Evolutionary conservation across 192 early-diverging fungal species (phyloP).

Genomic region (Backusella australiensis): DNA sequence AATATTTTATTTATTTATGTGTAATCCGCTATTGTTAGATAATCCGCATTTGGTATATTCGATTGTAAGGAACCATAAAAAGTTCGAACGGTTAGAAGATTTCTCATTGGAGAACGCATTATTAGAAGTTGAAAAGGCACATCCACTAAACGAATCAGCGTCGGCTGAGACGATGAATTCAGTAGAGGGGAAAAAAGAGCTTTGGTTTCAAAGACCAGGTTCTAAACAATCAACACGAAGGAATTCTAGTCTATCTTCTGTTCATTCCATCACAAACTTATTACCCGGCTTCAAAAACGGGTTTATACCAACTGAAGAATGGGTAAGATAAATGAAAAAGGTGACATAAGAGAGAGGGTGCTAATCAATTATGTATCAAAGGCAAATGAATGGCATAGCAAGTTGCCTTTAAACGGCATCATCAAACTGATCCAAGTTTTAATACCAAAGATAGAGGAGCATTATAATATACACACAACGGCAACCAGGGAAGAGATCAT

Average conservation of each 20-base stretch:
- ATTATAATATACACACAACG: not conserved
- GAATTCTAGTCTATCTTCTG: not conserved
- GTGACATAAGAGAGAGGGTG: not conserved
- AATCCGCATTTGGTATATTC: slow-evolving; percentile 80
- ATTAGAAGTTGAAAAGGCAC: slow-evolving; percentile 51
- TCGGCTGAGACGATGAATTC: not conserved
- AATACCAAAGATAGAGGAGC: not conserved
- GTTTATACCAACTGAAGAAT: slow-evolving; percentile 18
- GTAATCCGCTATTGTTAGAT: slow-evolving; percentile 34
- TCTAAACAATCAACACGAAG: not conserved
- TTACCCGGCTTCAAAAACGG: slow-evolving; percentile 4
- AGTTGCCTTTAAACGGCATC: not conserved
- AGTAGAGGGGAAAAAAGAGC: not conserved
- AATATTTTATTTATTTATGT: not conserved
- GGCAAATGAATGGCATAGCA: slow-evolving; percentile 9
- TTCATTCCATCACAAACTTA: slow-evolving; percentile 3
- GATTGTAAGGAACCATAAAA: slow-evolving; percentile 68
- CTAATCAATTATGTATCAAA: not conserved
- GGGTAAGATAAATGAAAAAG: slow-evolving; percentile 30
- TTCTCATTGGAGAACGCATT: slow-evolving; percentile 69
- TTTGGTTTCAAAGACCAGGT: not conserved
- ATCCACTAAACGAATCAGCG: slow-evolving; percentile 11
- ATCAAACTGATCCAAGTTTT: not conserved
- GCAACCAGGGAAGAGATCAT: not conserved
- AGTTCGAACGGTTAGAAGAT: slow-evolving; percentile 62